phyloP scores from a whole-genome alignment of 2,329 filamentous ascomycete species.

The Diaporthe eres region DNA sequence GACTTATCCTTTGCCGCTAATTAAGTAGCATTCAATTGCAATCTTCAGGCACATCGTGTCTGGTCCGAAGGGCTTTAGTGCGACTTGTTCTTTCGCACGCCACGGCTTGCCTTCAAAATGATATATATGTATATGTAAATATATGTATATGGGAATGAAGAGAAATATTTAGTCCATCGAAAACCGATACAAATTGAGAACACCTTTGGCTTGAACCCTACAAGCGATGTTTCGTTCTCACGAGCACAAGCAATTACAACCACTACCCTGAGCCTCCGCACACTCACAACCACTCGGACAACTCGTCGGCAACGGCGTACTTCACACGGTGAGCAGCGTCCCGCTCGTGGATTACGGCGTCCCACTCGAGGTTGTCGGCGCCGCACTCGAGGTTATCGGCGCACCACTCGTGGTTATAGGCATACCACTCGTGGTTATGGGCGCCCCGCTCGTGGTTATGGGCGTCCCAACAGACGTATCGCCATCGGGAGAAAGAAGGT shows the following conservation, averaged over 20 bases:
- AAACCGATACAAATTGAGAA: background rate
- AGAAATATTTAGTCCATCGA: background rate
- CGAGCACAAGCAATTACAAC: background rate
- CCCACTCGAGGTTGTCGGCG: too few species aligned
- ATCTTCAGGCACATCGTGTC: too few species aligned
- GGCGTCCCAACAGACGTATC: background rate
- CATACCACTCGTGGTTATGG: background rate
- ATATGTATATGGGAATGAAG: background rate
- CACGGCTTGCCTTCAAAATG: too few species aligned
- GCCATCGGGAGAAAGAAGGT: background rate
- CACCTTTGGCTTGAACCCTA: background rate
- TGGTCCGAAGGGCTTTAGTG: too few species aligned
- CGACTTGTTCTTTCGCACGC: too few species aligned
- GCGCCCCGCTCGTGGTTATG: background rate
- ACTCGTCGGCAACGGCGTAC: background rate
- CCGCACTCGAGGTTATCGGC: too few species aligned
- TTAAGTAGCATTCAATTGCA: too few species aligned
- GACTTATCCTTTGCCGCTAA: too few species aligned
- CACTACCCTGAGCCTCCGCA: rapidly evolving
- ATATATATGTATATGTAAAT: too few species aligned
- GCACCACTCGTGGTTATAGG: too few species aligned
- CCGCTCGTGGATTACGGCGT: too few species aligned
- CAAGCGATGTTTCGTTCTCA: background rate
- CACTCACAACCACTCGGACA: background rate
- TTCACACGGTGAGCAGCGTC: background rate